Evolutionary conservation across 1,284 basidiomycete genomes (phyloP).

Genomic region (Ceratorhiza oryzae-sativae): DNA sequence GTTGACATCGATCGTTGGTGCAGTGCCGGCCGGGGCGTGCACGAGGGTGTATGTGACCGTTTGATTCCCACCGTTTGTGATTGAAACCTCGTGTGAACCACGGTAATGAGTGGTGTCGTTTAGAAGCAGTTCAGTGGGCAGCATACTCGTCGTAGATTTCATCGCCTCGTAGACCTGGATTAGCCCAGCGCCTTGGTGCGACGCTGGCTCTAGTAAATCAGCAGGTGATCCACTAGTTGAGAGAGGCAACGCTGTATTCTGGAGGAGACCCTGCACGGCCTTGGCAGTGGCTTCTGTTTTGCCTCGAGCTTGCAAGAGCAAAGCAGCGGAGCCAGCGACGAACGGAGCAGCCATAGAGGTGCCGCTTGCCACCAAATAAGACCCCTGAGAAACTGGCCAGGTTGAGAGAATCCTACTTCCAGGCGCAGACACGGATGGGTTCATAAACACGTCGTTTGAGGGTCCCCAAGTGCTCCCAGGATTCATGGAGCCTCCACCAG

Average conservation of each 20-base stretch:
- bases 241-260: slow-evolving; percentile 59
- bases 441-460: slow-evolving; percentile 65
- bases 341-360: slow-evolving; percentile 58
- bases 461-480: slow-evolving; percentile 64
- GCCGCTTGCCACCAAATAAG: slow-evolving; percentile 57
- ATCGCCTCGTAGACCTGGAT: slow-evolving; percentile 68
- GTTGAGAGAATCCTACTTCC: slow-evolving; percentile 71
- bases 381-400: slow-evolving; percentile 53
- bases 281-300: slow-evolving; percentile 54
- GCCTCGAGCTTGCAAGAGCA: slow-evolving; percentile 65
- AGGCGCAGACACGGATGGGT: slow-evolving; percentile 65
- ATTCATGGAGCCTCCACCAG: slow-evolving; percentile 62
- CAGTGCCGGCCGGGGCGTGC: no score
- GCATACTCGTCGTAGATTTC: background rate
- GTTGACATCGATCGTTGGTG: no score
- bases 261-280: slow-evolving; percentile 60
- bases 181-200: slow-evolving; percentile 71
- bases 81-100: background rate
- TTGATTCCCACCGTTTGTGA: no score
- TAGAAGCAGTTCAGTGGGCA: background rate
- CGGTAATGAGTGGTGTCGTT: background rate
- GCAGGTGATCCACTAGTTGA: slow-evolving; percentile 53
- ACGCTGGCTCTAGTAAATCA: slow-evolving; percentile 62
- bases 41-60: no score
- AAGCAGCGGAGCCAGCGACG: slow-evolving; percentile 68